phyloP scores from a whole-genome alignment of 805 yeast genomes.

The Cyberlindnera subsufficiens region DNA sequence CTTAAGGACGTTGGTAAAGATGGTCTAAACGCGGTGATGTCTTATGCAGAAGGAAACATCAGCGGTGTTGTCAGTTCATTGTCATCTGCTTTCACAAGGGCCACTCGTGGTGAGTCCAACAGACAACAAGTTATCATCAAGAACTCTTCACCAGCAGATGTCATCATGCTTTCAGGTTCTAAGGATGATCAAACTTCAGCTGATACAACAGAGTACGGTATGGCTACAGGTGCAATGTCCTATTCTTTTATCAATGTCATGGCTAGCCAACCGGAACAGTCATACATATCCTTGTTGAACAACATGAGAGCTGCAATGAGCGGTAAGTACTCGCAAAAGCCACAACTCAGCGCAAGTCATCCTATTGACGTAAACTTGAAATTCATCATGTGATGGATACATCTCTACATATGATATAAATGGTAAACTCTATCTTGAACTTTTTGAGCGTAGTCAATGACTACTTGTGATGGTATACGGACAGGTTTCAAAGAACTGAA shows the following conservation, averaged over 20 bases:
- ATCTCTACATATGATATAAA: too few species aligned
- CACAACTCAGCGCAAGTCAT: conserved; percentile 64
- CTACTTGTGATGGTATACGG: too few species aligned
- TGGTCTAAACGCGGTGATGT: conserved; percentile 45
- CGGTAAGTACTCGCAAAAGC: conserved; percentile 62
- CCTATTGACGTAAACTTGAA: conserved; percentile 50
- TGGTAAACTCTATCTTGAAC: too few species aligned
- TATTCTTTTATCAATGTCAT: conserved; percentile 61
- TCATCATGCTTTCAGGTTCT: conserved; percentile 61
- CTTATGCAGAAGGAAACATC: conserved; percentile 48
- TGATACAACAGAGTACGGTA: conserved; percentile 58
- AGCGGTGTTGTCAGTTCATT: conserved; percentile 27
- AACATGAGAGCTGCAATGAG: conserved; percentile 52
- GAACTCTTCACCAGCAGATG: conserved; percentile 64
- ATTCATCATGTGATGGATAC: conserved; percentile 26
- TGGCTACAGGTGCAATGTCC: conserved; percentile 72
- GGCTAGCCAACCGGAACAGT: conserved; percentile 47
- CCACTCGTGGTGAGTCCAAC: conserved; percentile 18
- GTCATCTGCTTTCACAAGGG: conserved; percentile 17
- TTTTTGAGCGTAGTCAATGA: too few species aligned
- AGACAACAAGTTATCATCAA: conserved; percentile 33
- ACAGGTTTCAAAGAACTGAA: background rate
- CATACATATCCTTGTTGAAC: conserved; percentile 55
- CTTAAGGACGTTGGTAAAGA: conserved; percentile 63
- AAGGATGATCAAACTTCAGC: conserved; percentile 56